Conservation (phyloP, 2,329 filamentous ascomycete genomes). For the Claviceps sorghi region DNA sequence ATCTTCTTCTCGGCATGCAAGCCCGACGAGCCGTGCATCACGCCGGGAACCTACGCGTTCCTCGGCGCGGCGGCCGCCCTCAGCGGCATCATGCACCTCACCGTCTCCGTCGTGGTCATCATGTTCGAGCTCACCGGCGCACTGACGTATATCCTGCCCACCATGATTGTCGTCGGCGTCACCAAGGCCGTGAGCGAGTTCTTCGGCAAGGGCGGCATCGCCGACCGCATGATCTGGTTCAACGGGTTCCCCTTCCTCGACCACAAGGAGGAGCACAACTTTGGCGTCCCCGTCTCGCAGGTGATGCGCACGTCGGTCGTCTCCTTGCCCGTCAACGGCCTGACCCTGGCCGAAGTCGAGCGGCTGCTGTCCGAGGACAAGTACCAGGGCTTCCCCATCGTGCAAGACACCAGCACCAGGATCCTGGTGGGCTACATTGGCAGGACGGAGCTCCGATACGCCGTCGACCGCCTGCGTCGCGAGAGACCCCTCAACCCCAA, state of each 20-base stretch:
- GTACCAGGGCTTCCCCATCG: conserved; percentile 86
- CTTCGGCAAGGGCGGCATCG: conserved; percentile 92
- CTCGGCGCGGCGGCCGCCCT: conserved; percentile 82
- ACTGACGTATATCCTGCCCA: conserved; percentile 88
- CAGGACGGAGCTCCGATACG: conserved; percentile 79
- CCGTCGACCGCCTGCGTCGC: conserved; percentile 63
- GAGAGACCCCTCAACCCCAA: conserved; percentile 51
- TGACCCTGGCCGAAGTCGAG: conserved; percentile 65
- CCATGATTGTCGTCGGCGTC: conserved; percentile 96
- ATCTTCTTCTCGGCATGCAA: conserved; percentile 79
- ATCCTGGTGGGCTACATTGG: conserved; percentile 84
- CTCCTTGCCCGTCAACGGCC: conserved; percentile 57
- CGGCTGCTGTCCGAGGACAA: conserved; percentile 59
- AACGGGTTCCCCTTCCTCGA: conserved; percentile 95
- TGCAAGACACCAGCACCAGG: conserved; percentile 57
- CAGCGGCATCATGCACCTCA: conserved; percentile 96
- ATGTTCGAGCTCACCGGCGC: conserved; percentile 99
- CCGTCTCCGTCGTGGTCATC: conserved; percentile 91
- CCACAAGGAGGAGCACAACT: conserved; percentile 94
- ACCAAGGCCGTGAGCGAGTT: conserved; percentile 86
- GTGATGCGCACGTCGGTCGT: conserved; percentile 73
- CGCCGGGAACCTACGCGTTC: conserved; percentile 92
- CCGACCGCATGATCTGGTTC: conserved; percentile 97
- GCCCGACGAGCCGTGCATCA: conserved; percentile 89
- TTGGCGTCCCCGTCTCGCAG: conserved; percentile 81